These are phyloP conservation scores for Aspergillus aculeatinus DNA, from an alignment of 2,329 filamentous ascomycete species.

Conservation along the genomic window DNA sequence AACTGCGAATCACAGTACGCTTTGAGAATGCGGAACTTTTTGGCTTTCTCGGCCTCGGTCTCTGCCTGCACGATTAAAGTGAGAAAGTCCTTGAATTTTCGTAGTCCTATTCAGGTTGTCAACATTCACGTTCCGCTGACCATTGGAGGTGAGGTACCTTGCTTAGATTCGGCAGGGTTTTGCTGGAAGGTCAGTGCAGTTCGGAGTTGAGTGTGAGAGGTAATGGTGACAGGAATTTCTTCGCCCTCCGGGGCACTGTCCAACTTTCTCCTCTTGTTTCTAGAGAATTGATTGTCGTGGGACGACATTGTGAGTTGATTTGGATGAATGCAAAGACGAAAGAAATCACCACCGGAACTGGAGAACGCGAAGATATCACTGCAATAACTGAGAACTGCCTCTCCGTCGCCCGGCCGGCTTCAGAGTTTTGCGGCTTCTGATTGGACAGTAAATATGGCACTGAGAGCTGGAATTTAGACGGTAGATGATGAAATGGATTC, in stretches of 20 bases:
- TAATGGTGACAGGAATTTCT: constrained; percentile 27
- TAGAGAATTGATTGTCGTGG: constrained; percentile 33
- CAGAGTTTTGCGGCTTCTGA: constrained; percentile 24
- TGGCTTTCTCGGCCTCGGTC: constrained; percentile 35
- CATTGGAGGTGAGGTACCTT: constrained; percentile 52
- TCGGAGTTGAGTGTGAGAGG: constrained; percentile 63
- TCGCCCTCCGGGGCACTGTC: constrained; percentile 25
- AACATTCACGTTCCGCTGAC: background rate
- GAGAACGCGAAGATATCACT: background rate
- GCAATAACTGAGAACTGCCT: background rate
- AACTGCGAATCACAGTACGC: constrained; percentile 55
- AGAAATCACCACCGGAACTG: background rate
- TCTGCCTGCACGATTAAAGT: constrained; percentile 38
- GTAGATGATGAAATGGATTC: background rate
- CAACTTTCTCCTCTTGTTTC: constrained; percentile 43
- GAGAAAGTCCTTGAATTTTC: constrained; percentile 47
- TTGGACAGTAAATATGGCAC: constrained; percentile 11
- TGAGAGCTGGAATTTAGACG: background rate
- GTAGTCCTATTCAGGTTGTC: constrained; percentile 34
- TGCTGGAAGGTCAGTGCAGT: constrained; percentile 70
- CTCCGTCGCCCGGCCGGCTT: constrained; percentile 1
- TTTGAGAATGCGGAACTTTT: constrained; percentile 46
- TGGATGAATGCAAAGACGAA: constrained; percentile 11
- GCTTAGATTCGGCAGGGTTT: constrained; percentile 59
- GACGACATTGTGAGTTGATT: constrained; percentile 32